Base-by-base conservation (phyloP, 2,329 filamentous ascomycete genomes). In the Colletotrichum sp. region DNA sequence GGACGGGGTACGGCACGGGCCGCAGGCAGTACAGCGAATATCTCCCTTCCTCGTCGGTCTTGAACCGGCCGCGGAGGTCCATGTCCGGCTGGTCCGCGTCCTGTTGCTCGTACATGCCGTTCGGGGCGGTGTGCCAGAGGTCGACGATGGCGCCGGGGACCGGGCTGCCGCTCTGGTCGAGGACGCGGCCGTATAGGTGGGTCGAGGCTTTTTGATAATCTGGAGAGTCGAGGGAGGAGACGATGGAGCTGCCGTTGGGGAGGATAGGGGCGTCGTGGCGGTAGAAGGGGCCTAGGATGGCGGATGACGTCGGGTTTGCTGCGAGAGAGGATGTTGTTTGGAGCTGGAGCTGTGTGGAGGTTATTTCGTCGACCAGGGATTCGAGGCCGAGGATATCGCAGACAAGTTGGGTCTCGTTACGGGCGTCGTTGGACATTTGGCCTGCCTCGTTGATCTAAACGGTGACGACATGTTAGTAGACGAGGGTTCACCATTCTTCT, bases 21-120 rank as follows among this genome's bases (percentile, higher is more conserved):
- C 90, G 87, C 67, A 94, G 80, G 77, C 90, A 91, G 81, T 93
- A 91, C 74, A 93, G 87, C 3, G 86, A 87, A 82, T 94, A 96
- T 18, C 87, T 85, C 3, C 94, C 94, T 24, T 93, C 85, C 8
- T 85, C 85, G 76, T 93, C 92, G 2, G 94, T 95, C 66, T 86
- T 88, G 81, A 96, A 95, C 61, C 92, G 91, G 8, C 94, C 94
- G 6, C 94, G 90, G 26, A 96, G 88, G 82, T 96, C 96, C 84
- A 92, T 92, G 72, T 96, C 94, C 8, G 89, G 87, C 84, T 96
- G 94, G 3, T 90, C 84, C 0, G 89, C 86, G 78, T 96, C 94
- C 83, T 96, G 94, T 84, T 95, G 93, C 85, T 95, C 94, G 78
- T 93, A 93, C 80, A 88, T 80, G 10, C 86, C 86, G 78, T 93